Evolutionary conservation across 2,329 filamentous ascomycete species (phyloP), one percentile per base, ranked within the genome.

Genomic region (Fusarium chlamydosporum): DNA sequence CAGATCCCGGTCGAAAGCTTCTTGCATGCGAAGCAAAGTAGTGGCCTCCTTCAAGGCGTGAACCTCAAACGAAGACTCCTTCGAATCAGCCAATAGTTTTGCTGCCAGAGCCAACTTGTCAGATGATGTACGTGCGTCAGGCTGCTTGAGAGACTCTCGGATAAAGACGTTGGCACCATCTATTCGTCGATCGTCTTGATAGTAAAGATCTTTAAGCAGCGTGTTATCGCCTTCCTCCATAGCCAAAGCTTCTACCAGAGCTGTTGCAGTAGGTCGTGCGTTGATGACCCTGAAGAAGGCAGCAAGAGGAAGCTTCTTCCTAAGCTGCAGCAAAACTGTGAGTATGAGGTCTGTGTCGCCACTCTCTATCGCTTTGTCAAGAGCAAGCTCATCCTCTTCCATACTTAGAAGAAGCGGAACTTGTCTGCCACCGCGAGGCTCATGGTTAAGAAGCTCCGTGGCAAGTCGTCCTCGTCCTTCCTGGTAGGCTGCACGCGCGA

Each of bases 291-390:
- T 90, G 84, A 99, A 98, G 83, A 99, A 99, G 34, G 88, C 91
- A 2, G 95, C 93, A 3, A 97, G 84, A 0, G 96, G 93, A 9
- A 97, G 85, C 77, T 97, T 97, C 79, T 93, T 93, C 82, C 94
- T 96, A 37, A 99, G 83, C 65, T 95, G 91, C 9, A 97, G 82
- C 8, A 99, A 85, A 7, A 99, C 96, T 75, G 91, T 94, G 72
- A 93, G 91, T n/a, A 97, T 88, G 3, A 99, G 86, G 72, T 99
- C 96, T 0, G 94, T 95, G 76, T 99, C 96, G 18, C 95, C 95
- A 64, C 93, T 97, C 77, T 97, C 94, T 61, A 98, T 93, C 11
- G 96, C 95, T 79, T 98, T 99, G 82, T 98, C 95, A 0, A 99
- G 87, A 0, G 96, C 96, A 40, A 98, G 89, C 69, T 94, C 93